Evolutionary conservation across 306 rosid genomes (phyloP).

Genomic region (Astragalus glycyphyllos): DNA sequence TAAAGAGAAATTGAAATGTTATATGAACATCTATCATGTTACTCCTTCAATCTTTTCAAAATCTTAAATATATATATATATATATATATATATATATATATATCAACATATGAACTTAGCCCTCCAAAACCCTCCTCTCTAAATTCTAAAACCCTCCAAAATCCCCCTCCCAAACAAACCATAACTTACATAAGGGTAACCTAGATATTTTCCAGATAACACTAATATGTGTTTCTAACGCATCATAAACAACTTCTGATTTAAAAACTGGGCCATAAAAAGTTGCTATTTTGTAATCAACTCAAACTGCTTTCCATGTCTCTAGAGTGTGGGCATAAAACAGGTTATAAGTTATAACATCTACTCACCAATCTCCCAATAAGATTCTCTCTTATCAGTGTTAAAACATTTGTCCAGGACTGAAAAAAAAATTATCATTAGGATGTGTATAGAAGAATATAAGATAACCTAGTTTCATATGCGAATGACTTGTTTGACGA

Average conservation of each 20-base stretch:
- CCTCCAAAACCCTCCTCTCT: no score
- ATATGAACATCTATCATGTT: no score
- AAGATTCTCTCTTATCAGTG: slow-evolving; percentile 10
- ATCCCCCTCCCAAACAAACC: no score
- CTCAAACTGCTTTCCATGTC: slow-evolving; percentile 8
- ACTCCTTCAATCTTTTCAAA: no score
- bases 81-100: no score
- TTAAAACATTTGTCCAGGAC: background rate
- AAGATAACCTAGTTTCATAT: background rate
- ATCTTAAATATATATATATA: no score
- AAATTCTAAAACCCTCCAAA: no score
- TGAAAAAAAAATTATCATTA: background rate
- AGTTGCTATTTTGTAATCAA: background rate
- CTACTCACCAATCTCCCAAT: background rate
- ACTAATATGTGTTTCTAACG: background rate
- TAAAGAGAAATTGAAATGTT: no score
- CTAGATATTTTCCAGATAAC: background rate
- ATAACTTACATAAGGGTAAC: background rate
- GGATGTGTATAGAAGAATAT: background rate
- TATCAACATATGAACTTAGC: no score
- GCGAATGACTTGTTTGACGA: slow-evolving; percentile 22
- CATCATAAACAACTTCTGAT: background rate
- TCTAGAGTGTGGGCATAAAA: slow-evolving; percentile 11
- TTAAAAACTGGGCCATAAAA: slow-evolving; percentile 7
- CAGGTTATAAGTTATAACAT: background rate